Evolutionary conservation across 495 filamentous ascomycete species (phyloP), one percentile per base, ranked within the genome.

Genomic region (Podospora pseudocomata): DNA sequence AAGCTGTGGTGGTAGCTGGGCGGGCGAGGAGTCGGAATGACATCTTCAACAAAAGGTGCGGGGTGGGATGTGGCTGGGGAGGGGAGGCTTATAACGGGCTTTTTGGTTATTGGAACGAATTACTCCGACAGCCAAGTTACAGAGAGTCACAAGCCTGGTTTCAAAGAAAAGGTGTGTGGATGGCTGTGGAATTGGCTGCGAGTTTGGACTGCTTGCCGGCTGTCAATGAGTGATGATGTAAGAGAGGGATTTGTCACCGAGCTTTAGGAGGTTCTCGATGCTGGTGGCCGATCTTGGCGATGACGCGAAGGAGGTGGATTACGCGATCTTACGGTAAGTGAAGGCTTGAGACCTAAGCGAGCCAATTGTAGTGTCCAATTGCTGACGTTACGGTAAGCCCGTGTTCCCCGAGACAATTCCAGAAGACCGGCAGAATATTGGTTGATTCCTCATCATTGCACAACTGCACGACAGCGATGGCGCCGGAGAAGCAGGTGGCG

Each of bases 21-120:
- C 55, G n/a, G n/a, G 55, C 55, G 4, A 72, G 19, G 30, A 76
- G 64, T 76, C 73, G 71, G 58, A 72, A 70, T 60, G 70, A 67
- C 73, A 78, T 77, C 68, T 60, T 65, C 55, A 65, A 23, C 55
- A 30, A 30, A 32, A 63, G 32, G 61, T 19, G 61, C 23, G 23
- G 23, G 23, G 30, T 30, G 32, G 61, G 15, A 32, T 11, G 59
- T 20, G 16, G 28, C 16, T 61, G 23, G 62, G 39, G 63, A 1
- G 62, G 39, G 30, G 67, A 64, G 67, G 39, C 39, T 49, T 49
- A 49, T 49, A 49, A 18, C 39, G 39, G 39, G 39, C 30, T 49
- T 49, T 49, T 16, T 49, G 1, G 39, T 3, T 13, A 3, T 5
- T 49, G 7, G 39, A 11, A 49, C 39, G 39, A 49, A 49, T 49